phyloP scores from a whole-genome alignment of 2,329 filamentous ascomycete species.

The Xylaria sp. region DNA sequence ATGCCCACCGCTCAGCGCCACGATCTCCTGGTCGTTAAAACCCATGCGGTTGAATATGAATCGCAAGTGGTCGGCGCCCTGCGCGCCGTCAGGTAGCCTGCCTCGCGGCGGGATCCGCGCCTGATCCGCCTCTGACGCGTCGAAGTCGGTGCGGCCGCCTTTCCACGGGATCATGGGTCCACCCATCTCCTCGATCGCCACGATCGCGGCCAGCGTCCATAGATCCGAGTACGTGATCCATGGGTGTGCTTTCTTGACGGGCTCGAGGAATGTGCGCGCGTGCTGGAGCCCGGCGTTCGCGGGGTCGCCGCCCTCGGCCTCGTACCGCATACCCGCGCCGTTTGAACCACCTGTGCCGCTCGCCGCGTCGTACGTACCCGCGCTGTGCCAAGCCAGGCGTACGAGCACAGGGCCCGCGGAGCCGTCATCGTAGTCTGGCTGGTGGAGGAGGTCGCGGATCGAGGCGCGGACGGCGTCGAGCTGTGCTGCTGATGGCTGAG shows the following conservation, averaged over 20 bases:
- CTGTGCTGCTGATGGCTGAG: constrained; percentile 30
- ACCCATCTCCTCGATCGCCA: constrained; percentile 65
- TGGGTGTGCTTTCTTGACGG: constrained; percentile 61
- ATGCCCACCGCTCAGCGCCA: constrained; percentile 84
- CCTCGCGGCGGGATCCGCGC: constrained; percentile 61
- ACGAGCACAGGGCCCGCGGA: constrained; percentile 68
- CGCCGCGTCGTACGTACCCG: constrained; percentile 64
- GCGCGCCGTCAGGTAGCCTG: constrained; percentile 73
- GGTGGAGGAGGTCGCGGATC: constrained; percentile 58
- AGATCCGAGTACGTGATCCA: constrained; percentile 72
- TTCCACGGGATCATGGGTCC: constrained; percentile 63
- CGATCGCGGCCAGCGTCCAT: constrained; percentile 66
- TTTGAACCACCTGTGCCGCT: constrained; percentile 68
- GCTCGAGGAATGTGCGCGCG: constrained; percentile 67
- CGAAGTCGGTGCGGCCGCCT: constrained; percentile 65
- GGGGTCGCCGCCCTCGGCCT: constrained; percentile 67
- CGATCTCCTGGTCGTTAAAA: constrained; percentile 94
- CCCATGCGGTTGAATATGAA: constrained; percentile 95
- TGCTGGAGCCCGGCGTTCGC: constrained; percentile 69
- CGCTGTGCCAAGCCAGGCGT: constrained; percentile 68
- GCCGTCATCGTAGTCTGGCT: constrained; percentile 69
- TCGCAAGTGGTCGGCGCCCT: constrained; percentile 82
- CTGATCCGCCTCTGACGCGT: constrained; percentile 49
- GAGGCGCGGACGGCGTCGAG: constrained; percentile 55
- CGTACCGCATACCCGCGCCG: constrained; percentile 70